These are phyloP conservation scores for Ochetophila trinervis DNA, from an alignment of 306 rosid genomes.

Conservation along the genomic window DNA sequence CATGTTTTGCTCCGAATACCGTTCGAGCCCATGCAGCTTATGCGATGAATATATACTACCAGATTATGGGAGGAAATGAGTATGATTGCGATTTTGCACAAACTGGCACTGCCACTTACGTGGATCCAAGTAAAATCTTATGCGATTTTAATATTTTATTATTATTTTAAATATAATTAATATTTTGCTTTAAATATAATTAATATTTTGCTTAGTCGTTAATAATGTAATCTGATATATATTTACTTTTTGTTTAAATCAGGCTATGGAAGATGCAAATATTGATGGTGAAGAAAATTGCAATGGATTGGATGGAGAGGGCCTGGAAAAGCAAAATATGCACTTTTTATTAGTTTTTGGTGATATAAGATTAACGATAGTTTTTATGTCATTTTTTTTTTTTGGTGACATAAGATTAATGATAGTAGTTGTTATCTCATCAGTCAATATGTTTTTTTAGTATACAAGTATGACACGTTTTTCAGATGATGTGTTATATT, in stretches of 20 bases:
- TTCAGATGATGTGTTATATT: too few species aligned
- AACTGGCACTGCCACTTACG: constrained; percentile 27
- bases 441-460: too few species aligned
- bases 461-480: too few species aligned
- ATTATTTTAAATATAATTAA: background rate
- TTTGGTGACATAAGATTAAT: too few species aligned
- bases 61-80: constrained; percentile 25
- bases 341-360: background rate
- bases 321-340: background rate
- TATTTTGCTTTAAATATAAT: background rate
- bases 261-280: constrained; percentile 46
- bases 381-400: too few species aligned
- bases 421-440: too few species aligned
- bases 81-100: constrained; percentile 37
- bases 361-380: background rate
- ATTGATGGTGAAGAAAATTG: constrained; percentile 11
- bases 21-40: constrained; percentile 61
- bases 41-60: constrained; percentile 66
- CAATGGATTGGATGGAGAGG: background rate
- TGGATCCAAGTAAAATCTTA: constrained; percentile 35
- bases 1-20: constrained; percentile 44
- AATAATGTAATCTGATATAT: background rate
- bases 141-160: background rate
- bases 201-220: background rate
- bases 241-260: background rate